These are phyloP conservation scores for Entelexis sorbosivorans DNA, from an alignment of 1,139 yeast genomes.

Conservation along the genomic window DNA sequence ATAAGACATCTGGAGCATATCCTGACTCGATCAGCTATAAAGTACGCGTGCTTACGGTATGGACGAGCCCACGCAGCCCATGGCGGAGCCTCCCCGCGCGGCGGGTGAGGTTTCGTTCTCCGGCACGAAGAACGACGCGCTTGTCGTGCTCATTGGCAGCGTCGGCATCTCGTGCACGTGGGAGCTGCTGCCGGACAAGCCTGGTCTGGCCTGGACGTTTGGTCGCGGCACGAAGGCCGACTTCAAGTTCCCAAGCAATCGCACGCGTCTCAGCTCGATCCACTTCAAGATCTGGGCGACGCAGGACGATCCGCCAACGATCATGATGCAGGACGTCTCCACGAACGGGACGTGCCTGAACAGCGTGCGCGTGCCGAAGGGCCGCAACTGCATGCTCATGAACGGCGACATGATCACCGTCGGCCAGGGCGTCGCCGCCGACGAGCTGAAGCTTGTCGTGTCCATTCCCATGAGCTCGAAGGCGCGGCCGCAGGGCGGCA, in stretches of 20 bases:
- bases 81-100: constrained; percentile 21
- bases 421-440: constrained; percentile 75
- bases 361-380: constrained; percentile 58
- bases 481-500: constrained; percentile 28
- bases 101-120: constrained; percentile 27
- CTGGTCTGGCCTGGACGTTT: constrained; percentile 48
- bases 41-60: not conserved
- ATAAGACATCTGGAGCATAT: too few relatives aligned
- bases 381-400: constrained; percentile 68
- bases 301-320: constrained; percentile 22
- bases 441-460: constrained; percentile 64
- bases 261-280: constrained; percentile 57
- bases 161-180: constrained; percentile 43
- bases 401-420: constrained; percentile 90
- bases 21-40: too few relatives aligned
- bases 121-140: constrained; percentile 27
- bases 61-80: constrained; percentile 26
- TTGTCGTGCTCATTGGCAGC: constrained; percentile 48
- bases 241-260: constrained; percentile 49
- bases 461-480: constrained; percentile 36
- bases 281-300: constrained; percentile 61
- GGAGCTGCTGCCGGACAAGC: constrained; percentile 26
- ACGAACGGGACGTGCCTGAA: constrained; percentile 91
- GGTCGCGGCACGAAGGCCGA: constrained; percentile 62
- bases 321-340: constrained; percentile 23